These are phyloP conservation scores for Umbelopsis sp. DNA, from an alignment of 192 early-diverging fungal genomes.

Conservation along the genomic window DNA sequence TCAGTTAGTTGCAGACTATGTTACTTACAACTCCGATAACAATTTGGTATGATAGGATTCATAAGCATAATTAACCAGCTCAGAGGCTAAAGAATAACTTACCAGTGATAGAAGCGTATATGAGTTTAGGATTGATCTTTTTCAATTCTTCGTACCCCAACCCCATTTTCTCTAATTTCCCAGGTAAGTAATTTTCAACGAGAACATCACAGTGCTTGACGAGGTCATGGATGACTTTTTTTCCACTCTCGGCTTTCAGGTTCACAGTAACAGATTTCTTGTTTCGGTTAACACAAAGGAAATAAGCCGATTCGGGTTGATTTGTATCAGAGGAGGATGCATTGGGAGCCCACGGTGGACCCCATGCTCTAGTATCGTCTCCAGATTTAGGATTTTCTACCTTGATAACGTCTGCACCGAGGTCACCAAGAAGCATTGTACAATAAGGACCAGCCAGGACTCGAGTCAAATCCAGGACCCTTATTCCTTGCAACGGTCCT, in stretches of 20 bases:
- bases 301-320: conserved; percentile 81
- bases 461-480: conserved; percentile 74
- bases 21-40: not conserved
- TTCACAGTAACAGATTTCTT: conserved; percentile 89
- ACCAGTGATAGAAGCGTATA: conserved; percentile 85
- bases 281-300: conserved; percentile 90
- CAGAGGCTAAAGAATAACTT: not conserved
- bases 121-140: conserved; percentile 72
- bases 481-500: conserved; percentile 63
- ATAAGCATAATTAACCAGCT: not conserved
- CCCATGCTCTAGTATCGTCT: conserved; percentile 92
- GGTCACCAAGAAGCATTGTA: conserved; percentile 77
- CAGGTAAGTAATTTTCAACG: conserved; percentile 93
- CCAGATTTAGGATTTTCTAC: conserved; percentile 81
- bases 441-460: conserved; percentile 78
- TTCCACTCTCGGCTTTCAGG: conserved; percentile 68
- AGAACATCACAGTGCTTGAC: conserved; percentile 75
- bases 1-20: not conserved
- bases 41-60: not conserved
- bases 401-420: conserved; percentile 91
- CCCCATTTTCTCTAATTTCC: conserved; percentile 76
- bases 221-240: conserved; percentile 65
- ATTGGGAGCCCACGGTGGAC: conserved; percentile 62
- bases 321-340: conserved; percentile 28
- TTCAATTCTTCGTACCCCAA: conserved; percentile 74